A percentile compares a stretch with the other conserved stretches of the same genome.
These are phyloP conservation scores for Calonectria honghensis DNA, from an alignment of 2,329 filamentous ascomycete species.

Conservation along the genomic window DNA sequence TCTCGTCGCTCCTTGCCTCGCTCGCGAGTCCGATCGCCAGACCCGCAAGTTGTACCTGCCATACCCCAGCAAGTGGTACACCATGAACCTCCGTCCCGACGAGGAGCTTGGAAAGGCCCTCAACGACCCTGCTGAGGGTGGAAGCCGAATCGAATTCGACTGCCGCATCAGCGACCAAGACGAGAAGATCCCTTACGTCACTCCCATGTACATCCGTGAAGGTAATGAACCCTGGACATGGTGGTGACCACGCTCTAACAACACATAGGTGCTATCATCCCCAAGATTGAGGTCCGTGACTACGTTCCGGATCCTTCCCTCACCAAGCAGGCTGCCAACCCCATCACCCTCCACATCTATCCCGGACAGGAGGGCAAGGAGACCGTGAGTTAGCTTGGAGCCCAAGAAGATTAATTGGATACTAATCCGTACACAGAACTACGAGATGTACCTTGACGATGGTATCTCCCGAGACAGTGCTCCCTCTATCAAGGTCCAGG, in stretches of 20 bases:
- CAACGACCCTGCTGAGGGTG: background rate
- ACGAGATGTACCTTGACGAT: constrained; percentile 35
- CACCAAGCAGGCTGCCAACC: constrained; percentile 9
- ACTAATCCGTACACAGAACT: background rate
- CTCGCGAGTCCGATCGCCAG: background rate
- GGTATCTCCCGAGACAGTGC: constrained; percentile 28
- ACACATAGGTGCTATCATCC: constrained; percentile 17
- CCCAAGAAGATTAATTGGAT: too few relatives aligned
- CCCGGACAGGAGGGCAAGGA: background rate
- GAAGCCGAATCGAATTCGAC: constrained; percentile 11
- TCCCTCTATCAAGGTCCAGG: background rate
- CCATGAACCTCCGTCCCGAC: constrained; percentile 22
- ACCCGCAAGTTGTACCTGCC: constrained; percentile 24
- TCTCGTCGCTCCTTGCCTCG: constrained; percentile 8
- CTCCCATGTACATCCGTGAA: constrained; percentile 30
- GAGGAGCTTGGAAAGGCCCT: constrained; percentile 21
- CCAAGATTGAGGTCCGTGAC: constrained; percentile 19
- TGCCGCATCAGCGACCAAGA: constrained; percentile 9
- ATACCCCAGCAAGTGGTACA: constrained; percentile 19
- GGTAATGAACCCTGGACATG: background rate
- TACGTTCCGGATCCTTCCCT: background rate
- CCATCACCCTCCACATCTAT: constrained; percentile 28
- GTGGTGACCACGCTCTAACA: background rate
- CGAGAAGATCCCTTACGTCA: constrained; percentile 20
- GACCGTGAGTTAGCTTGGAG: background rate